These are phyloP conservation scores for Henckelia pumila DNA, from an alignment of 257 asterid species.

Conservation along the genomic window DNA sequence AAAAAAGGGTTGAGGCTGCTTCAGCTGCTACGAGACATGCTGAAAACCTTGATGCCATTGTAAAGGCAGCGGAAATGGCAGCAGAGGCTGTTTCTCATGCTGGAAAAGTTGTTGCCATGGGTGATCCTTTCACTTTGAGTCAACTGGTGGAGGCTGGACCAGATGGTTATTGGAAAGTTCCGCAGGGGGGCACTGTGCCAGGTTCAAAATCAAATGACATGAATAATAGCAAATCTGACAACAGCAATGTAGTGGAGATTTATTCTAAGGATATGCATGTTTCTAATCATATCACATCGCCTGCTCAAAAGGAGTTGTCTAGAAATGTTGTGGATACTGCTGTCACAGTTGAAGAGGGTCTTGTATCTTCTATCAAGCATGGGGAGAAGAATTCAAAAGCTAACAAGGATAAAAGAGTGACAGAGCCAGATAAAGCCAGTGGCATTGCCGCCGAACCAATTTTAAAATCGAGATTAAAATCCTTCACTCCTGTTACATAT, in stretches of 20 bases:
- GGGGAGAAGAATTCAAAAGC: conserved; percentile 40
- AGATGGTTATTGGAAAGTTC: conserved; percentile 58
- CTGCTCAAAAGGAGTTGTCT: conserved; percentile 37
- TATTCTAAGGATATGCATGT: conserved; percentile 39
- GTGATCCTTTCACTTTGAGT: conserved; percentile 68
- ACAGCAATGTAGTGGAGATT: conserved; percentile 33
- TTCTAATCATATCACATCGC: conserved; percentile 23
- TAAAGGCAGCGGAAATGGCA: conserved; percentile 93
- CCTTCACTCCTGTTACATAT: conserved; percentile 16
- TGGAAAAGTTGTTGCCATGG: conserved; percentile 82
- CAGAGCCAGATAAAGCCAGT: conserved; percentile 34
- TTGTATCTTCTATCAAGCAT: conserved; percentile 30
- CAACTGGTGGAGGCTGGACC: conserved; percentile 75
- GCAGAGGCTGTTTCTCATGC: conserved; percentile 95
- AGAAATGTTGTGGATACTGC: conserved; percentile 34
- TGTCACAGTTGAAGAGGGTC: conserved; percentile 31
- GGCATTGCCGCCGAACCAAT: conserved; percentile 41
- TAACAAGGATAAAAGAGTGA: conserved; percentile 35
- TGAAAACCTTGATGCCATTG: conserved; percentile 83
- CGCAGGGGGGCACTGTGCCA: conserved; percentile 33
- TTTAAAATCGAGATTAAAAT: conserved; percentile 30
- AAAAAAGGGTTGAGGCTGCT: conserved; percentile 89
- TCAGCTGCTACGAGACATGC: conserved; percentile 95
- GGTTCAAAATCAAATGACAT: conserved; percentile 37
- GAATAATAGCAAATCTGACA: conserved; percentile 29